Evolutionary conservation across 192 early-diverging fungal genomes (phyloP).

Genomic region (Linnemannia exigua): DNA sequence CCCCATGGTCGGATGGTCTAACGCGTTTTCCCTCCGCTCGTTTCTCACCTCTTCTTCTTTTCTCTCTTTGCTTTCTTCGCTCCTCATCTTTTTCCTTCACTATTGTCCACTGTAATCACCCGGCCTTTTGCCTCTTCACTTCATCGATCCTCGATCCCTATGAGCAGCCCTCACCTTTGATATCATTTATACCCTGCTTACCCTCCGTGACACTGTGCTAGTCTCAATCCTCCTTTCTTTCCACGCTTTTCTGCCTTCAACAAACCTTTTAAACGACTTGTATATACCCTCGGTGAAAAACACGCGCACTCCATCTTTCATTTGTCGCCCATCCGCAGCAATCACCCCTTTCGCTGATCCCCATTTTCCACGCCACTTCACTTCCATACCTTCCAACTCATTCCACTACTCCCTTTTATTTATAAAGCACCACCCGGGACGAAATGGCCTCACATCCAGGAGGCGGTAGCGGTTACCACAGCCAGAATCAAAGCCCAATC

Average conservation of each 20-base stretch:
- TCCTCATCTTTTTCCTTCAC: background rate
- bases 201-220: background rate
- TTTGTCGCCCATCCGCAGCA: background rate
- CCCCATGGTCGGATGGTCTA: background rate
- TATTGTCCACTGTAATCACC: too few species aligned
- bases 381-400: background rate
- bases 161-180: background rate
- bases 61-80: background rate
- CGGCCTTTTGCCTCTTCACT: background rate
- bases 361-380: background rate
- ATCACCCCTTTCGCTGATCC: too few species aligned
- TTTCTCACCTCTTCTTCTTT: background rate
- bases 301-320: background rate
- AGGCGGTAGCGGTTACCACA: background rate
- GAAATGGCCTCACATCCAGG: slow-evolving; percentile 9
- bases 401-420: background rate
- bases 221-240: background rate
- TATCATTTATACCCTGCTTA: background rate
- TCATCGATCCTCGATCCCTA: background rate
- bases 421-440: background rate
- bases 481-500: slow-evolving; percentile 13
- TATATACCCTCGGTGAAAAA: background rate
- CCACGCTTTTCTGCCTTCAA: background rate
- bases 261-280: background rate
- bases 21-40: background rate